A percentile compares a stretch with the other conserved stretches of the same genome.
Evolutionary conservation across 2,329 filamentous ascomycete species (phyloP).

Genomic region (Cordyceps sp.): DNA sequence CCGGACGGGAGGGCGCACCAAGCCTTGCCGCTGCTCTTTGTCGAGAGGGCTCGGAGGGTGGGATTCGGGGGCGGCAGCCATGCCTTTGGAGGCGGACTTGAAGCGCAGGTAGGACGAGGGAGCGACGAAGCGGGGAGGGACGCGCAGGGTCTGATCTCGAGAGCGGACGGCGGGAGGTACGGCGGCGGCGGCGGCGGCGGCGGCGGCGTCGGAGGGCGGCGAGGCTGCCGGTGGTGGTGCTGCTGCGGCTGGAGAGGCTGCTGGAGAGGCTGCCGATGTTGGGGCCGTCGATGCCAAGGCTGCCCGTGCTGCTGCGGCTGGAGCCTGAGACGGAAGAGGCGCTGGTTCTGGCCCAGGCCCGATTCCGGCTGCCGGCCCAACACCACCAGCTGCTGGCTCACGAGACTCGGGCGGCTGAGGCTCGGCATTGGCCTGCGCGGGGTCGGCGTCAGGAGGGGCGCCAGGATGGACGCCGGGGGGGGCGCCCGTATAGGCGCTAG

Average conservation of each 20-base stretch:
- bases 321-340: background rate
- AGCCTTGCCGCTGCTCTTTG: slow-evolving; percentile 60
- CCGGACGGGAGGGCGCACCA: slow-evolving; percentile 32
- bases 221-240: slow-evolving; percentile 4
- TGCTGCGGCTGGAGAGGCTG: no score
- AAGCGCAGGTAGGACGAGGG: slow-evolving; percentile 41
- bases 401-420: slow-evolving; percentile 4
- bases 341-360: background rate
- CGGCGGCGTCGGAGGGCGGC: slow-evolving; percentile 1
- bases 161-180: no score
- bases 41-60: slow-evolving; percentile 44
- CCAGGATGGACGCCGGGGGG: slow-evolving; percentile 2
- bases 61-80: slow-evolving; percentile 13
- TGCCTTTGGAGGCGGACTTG: slow-evolving; percentile 15
- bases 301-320: background rate
- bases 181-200: slow-evolving; percentile 5
- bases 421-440: slow-evolving; percentile 6
- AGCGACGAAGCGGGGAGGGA: slow-evolving; percentile 41
- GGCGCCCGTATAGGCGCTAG: no score
- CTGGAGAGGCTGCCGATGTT: background rate
- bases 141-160: no score
- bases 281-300: background rate
- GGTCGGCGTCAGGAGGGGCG: slow-evolving; percentile 4
- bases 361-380: background rate
- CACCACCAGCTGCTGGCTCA: slow-evolving; percentile 4